Conservation (phyloP, 192 early-diverging fungal genomes). For the Dispira simplex region DNA sequence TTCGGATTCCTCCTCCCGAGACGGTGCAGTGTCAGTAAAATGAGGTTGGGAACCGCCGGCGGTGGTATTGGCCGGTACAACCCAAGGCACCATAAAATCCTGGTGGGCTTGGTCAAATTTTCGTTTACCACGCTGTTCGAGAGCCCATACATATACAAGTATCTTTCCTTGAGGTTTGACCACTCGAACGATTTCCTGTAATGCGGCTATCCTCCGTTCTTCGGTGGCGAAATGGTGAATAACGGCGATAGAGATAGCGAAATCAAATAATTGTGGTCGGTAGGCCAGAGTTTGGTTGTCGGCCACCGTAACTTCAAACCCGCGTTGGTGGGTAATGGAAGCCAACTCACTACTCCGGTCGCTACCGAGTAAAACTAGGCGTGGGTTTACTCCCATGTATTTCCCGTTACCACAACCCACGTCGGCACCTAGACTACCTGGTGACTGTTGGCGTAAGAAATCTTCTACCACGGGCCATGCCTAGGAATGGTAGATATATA, state of each 20-base stretch:
- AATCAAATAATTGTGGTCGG: slow-evolving; percentile 62
- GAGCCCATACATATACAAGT: slow-evolving; percentile 91
- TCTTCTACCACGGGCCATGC: slow-evolving; percentile 93
- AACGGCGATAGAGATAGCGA: slow-evolving; percentile 89
- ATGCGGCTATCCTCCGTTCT: slow-evolving; percentile 52
- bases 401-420: slow-evolving; percentile 98
- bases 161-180: slow-evolving; percentile 46
- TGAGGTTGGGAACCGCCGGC: too few species aligned
- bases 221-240: slow-evolving; percentile 83
- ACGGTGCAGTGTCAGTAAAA: not conserved
- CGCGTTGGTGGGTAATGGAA: slow-evolving; percentile 50
- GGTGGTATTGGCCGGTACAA: slow-evolving; percentile 33
- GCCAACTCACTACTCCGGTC: slow-evolving; percentile 73
- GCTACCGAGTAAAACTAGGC: slow-evolving; percentile 66
- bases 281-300: slow-evolving; percentile 71
- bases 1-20: not conserved
- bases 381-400: slow-evolving; percentile 80
- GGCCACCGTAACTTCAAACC: slow-evolving; percentile 66
- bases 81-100: slow-evolving; percentile 93
- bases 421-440: slow-evolving; percentile 77
- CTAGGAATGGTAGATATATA: slow-evolving; percentile 16
- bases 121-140: slow-evolving; percentile 78
- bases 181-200: slow-evolving; percentile 67
- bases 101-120: slow-evolving; percentile 64
- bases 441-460: slow-evolving; percentile 43